Base-by-base conservation (phyloP, 2,329 filamentous ascomycete species). In the Cyclaneusma minus region DNA sequence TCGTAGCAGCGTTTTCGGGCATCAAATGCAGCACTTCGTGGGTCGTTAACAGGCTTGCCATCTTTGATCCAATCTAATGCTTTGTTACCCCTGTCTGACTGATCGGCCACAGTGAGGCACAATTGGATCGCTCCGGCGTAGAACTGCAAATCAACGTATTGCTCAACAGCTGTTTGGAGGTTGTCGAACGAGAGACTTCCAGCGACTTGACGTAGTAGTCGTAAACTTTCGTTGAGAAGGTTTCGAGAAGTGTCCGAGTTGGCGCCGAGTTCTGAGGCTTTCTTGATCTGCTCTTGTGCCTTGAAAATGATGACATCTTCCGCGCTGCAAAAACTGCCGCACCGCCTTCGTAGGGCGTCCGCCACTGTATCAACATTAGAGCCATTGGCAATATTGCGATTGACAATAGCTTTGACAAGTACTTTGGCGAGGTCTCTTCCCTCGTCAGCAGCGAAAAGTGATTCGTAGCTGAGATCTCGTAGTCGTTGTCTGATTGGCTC, bases 251-350 rank as follows among this genome's bases (percentile, higher is more conserved):
- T 62, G 39, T 85, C 87, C 4, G 72, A 72, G 43, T 84, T 82
- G 4, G 64, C 58, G 7, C 73, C 70, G 24, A 80, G 70, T 48
- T 94, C 85, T 3, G 75, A 73, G 1, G 87, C 87, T 39, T 82
- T 70, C 59, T 93, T 91, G 28, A 95, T 59, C 42, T 87, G 80
- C 51, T 98, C 89, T 48, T 95, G 87, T 0, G 89, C 89, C 53
- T 93, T 95, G 71, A 98, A 98, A 39, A 94, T 87, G 36, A 95
- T 74, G 2, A 95, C 89, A 55, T 98, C 89, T 37, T 98, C 87
- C 1, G 87, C 75, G 43, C 85, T 94, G 51, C 89, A 98, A 64
- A 98, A 98, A 52, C 80, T 94, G 35, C 89, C 91, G 41, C 89
- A 98, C 41, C 85, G 71, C 40, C 89, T 68, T 24, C 89, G 70